A percentile compares a stretch with the other conserved stretches of the same genome.
Evolutionary conservation across 1,284 basidiomycete genomes (phyloP).

Genomic region (Trichosporon ovoides): DNA sequence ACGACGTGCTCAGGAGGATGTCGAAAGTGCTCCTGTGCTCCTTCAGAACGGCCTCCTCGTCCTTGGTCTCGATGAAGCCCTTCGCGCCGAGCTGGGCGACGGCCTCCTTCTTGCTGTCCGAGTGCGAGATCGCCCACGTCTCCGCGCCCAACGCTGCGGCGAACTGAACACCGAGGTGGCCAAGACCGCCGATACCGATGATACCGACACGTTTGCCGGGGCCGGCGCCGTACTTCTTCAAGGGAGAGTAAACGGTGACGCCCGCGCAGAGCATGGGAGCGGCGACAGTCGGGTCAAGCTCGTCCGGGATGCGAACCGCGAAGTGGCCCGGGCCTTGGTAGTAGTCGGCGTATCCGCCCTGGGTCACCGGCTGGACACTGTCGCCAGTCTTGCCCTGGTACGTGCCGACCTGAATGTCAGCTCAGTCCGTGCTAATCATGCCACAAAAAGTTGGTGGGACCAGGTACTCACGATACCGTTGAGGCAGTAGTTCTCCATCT

Average conservation of each 20-base stretch:
- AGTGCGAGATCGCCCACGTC: conserved; percentile 62
- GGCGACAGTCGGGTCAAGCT: conserved; percentile 55
- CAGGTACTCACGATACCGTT: conserved; percentile 7
- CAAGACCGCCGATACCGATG: conserved; percentile 58
- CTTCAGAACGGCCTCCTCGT: conserved; percentile 47
- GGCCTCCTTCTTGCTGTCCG: conserved; percentile 59
- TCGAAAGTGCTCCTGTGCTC: conserved; percentile 49
- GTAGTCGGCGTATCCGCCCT: conserved; percentile 29
- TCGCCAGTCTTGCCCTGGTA: conserved; percentile 23
- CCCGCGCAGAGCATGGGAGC: conserved; percentile 57
- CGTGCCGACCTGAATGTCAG: conserved; percentile 3
- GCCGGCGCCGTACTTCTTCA: conserved; percentile 59
- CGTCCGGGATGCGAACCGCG: conserved; percentile 63
- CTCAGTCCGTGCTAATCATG: too few species aligned
- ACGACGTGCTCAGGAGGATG: conserved; percentile 48
- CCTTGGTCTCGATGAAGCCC: conserved; percentile 51
- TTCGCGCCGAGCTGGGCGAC: conserved; percentile 58
- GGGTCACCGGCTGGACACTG: conserved; percentile 20
- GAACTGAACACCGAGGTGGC: conserved; percentile 58
- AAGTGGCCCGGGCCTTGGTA: conserved; percentile 58
- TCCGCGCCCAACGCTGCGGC: conserved; percentile 59
- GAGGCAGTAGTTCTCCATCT: conserved; percentile 58
- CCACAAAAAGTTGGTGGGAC: too few species aligned
- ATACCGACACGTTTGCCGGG: conserved; percentile 65
- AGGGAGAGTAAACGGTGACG: conserved; percentile 63